Conservation (phyloP, 192 early-diverging fungal genomes). For the Backusella liffmaniae region DNA sequence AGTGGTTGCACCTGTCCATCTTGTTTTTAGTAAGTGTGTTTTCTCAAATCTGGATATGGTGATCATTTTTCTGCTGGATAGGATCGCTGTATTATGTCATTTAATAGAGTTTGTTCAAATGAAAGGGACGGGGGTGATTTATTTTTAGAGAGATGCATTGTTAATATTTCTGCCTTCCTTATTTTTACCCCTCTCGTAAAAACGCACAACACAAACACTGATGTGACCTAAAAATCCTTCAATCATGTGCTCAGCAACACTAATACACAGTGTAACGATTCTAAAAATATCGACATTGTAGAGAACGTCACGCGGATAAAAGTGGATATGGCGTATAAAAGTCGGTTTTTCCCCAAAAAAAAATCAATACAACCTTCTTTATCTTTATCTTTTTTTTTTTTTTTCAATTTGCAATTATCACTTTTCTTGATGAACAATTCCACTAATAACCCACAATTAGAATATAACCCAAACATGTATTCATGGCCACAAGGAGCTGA, state of each 20-base stretch:
- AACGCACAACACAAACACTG: background rate
- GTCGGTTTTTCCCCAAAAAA: background rate
- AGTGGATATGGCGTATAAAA: conserved; percentile 4
- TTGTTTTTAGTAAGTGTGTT: background rate
- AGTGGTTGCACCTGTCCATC: background rate
- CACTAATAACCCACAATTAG: background rate
- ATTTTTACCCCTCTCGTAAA: background rate
- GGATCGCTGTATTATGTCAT: background rate
- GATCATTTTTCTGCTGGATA: background rate
- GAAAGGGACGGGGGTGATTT: background rate
- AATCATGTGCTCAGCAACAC: conserved; percentile 4
- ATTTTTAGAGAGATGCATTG: background rate
- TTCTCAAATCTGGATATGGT: background rate
- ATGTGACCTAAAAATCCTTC: background rate
- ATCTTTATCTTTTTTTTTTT: background rate
- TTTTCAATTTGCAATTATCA: background rate
- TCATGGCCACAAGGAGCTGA: background rate
- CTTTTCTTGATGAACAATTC: background rate
- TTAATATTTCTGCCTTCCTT: background rate
- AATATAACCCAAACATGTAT: conserved; percentile 5
- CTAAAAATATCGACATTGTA: conserved; percentile 9
- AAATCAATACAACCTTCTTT: background rate
- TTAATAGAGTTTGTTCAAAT: background rate
- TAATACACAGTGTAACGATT: conserved; percentile 3
- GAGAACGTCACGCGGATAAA: conserved; percentile 4